These are phyloP conservation scores for Graphilbum fragrans DNA, from an alignment of 2,329 filamentous ascomycete species.

Conservation along the genomic window DNA sequence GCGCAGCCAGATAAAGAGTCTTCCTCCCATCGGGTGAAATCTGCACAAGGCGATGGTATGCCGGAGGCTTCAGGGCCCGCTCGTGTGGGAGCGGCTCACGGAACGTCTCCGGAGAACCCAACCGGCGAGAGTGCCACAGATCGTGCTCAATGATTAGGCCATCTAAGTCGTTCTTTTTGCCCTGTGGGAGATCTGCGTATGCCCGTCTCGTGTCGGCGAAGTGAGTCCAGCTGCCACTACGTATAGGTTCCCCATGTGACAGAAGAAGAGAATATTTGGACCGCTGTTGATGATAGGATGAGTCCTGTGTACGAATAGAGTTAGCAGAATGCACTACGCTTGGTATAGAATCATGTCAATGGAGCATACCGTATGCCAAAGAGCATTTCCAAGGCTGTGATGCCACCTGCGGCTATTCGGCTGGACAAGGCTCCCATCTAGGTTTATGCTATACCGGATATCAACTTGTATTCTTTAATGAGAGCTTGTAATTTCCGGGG, in stretches of 20 bases:
- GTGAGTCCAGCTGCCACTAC: conserved; percentile 1
- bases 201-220: conserved; percentile 1
- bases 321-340: too few relatives aligned
- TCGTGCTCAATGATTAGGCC: conserved; percentile 2
- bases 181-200: background rate
- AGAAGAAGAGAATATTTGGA: conserved; percentile 1
- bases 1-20: conserved; percentile 1
- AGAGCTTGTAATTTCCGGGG: too few relatives aligned
- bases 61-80: background rate
- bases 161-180: background rate
- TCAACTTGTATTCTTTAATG: too few relatives aligned
- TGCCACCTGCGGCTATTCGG: background rate
- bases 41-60: conserved; percentile 1
- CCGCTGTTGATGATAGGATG: background rate
- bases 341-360: too few relatives aligned
- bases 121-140: conserved; percentile 2
- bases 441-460: too few relatives aligned
- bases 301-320: background rate
- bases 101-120: background rate
- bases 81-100: background rate
- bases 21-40: background rate
- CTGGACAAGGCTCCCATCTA: too few relatives aligned
- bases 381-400: background rate
- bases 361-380: background rate
- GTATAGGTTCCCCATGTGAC: background rate